phyloP scores from a whole-genome alignment of 208 protist species.

The Angomonas deanei region DNA sequence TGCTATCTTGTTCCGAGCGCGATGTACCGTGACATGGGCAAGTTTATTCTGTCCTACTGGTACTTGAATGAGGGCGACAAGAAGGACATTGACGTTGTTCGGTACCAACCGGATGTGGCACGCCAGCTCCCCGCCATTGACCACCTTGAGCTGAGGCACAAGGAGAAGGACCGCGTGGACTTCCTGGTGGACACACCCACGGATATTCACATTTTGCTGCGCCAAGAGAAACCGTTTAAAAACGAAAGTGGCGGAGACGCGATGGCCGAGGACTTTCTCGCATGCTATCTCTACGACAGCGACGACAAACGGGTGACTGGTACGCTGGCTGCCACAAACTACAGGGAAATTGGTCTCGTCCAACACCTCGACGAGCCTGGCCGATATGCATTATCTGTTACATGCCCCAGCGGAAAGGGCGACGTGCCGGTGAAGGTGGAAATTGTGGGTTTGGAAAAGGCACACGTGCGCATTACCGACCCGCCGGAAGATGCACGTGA shows the following conservation, averaged over 20 bases:
- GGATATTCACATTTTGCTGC: constrained; percentile 67
- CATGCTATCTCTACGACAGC: constrained; percentile 67
- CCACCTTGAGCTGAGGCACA: constrained; percentile 47
- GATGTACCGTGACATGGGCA: constrained; percentile 62
- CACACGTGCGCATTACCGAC: constrained; percentile 63
- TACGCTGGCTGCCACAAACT: constrained; percentile 53
- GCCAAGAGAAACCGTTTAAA: constrained; percentile 66
- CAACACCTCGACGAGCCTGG: constrained; percentile 46
- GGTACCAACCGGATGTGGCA: constrained; percentile 46
- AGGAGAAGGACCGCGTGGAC: constrained; percentile 62
- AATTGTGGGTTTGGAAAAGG: constrained; percentile 47
- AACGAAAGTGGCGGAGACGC: constrained; percentile 42
- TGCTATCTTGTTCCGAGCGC: constrained; percentile 72
- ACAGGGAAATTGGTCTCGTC: constrained; percentile 68
- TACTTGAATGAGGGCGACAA: constrained; percentile 35
- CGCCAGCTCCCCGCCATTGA: constrained; percentile 58
- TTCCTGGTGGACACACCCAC: constrained; percentile 69
- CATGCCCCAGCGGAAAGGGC: constrained; percentile 45
- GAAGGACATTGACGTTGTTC: constrained; percentile 28
- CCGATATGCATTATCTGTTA: constrained; percentile 63
- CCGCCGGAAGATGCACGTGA: constrained; percentile 56
- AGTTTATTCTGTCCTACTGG: constrained; percentile 84
- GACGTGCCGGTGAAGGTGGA: constrained; percentile 62
- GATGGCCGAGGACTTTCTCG: constrained; percentile 71
- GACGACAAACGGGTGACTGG: constrained; percentile 57